Evolutionary conservation across 768 basidiomycete species (phyloP), one percentile per base, ranked within the genome.

Genomic region (Hericium rajendrae): DNA sequence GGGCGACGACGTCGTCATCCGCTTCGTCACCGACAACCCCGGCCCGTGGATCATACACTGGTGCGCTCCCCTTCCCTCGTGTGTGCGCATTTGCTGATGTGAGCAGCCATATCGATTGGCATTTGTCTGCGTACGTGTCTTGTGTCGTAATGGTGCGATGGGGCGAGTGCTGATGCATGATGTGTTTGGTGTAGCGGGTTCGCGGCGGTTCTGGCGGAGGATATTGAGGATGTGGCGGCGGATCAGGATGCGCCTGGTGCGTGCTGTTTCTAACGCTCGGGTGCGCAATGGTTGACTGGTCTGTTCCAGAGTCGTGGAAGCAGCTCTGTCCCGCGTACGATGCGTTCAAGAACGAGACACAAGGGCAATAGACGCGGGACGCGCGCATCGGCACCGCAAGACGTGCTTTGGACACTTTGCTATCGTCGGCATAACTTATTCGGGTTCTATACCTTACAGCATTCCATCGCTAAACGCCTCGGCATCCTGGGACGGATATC

Each of bases 41-140:
- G 69, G 69, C 13, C 62, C 64, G 43, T 67, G 64, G 66, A 62
- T 65, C 49, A 54, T 70, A 38, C 69, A 70, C 58, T 70, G 69
- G 49, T 51, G 49, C 16, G 3, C 43, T 11, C 20, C 11, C 6
- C 15, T 12, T 32, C 9, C 26, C 26, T 8, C 9, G 26, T 26
- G 26, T 26, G 3, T 10, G 24, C 18, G 24, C 24, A 3, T 3
- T 6, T 2, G 49, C 28, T 51, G 24, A 51, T 28, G 1, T 13
- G 22, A 10, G 26, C 16, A 51, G 49, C 54, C 69, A 70, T 57
- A 68, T 70, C 55, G 68, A 62, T 38, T 69, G 68, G 68, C 68
- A 69, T 58, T 60, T 69, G 48, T 61, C 61, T 26, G 40, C 46
- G 62, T 60, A 41, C 3, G 56, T 49, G 11, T 0, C 0, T 15